A percentile compares a stretch with the other conserved stretches of the same genome.
Conservation (phyloP, 805 yeast genomes). For the Lipomyces spencermartinsiae region DNA sequence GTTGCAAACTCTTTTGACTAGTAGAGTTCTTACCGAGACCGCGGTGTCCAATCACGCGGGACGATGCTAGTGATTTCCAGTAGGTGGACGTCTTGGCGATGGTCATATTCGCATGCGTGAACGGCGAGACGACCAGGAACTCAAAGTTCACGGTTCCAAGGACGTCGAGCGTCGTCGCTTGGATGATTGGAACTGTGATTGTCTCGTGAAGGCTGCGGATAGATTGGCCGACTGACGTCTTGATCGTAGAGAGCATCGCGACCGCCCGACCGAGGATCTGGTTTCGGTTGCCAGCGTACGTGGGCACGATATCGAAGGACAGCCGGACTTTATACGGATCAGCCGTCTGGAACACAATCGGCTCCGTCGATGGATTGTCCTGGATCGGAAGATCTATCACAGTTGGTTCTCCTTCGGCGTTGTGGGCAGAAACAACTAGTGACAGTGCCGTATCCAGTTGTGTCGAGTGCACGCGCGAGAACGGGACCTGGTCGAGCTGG, state of each 20-base stretch:
- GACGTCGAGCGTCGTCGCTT: constrained; percentile 70
- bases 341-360: constrained; percentile 70
- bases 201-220: constrained; percentile 69
- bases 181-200: constrained; percentile 77
- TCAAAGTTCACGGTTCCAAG: constrained; percentile 82
- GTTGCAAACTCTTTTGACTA: constrained; percentile 75
- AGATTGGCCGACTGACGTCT: constrained; percentile 70
- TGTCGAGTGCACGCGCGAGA: constrained; percentile 76
- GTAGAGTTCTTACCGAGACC: constrained; percentile 89
- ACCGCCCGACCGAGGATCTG: constrained; percentile 82
- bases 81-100: constrained; percentile 74
- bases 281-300: constrained; percentile 56
- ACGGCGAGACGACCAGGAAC: constrained; percentile 71
- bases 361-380: constrained; percentile 62
- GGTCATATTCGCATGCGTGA: constrained; percentile 70
- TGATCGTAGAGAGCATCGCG: constrained; percentile 66
- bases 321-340: constrained; percentile 56
- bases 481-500: constrained; percentile 73
- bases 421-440: constrained; percentile 61
- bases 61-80: constrained; percentile 88
- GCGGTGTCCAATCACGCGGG: constrained; percentile 94
- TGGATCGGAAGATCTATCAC: constrained; percentile 86
- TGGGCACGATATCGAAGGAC: constrained; percentile 87
- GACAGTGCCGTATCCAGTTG: constrained; percentile 89
- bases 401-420: constrained; percentile 58